Conservation (phyloP, 1,139 yeast genomes). For the Candida gigantensis region DNA sequence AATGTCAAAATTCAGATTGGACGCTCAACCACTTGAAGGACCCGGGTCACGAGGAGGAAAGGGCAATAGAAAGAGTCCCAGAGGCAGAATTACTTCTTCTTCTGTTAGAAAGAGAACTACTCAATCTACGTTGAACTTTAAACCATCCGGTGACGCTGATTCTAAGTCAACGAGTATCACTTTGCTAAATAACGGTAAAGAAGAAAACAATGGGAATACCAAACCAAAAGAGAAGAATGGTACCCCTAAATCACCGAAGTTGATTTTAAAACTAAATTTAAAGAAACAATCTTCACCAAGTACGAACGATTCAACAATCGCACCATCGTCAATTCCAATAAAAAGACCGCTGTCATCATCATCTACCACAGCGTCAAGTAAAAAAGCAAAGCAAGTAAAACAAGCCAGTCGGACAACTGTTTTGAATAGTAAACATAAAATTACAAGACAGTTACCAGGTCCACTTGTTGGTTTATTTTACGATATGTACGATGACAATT, state of each 20-base stretch:
- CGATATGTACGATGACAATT: slow-evolving; percentile 41
- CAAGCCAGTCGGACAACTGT: slow-evolving; percentile 36
- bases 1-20: slow-evolving; percentile 39
- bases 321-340: not conserved
- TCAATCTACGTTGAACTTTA: slow-evolving; percentile 21
- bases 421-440: slow-evolving; percentile 27
- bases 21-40: slow-evolving; percentile 40
- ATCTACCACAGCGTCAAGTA: slow-evolving; percentile 1
- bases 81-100: slow-evolving; percentile 31
- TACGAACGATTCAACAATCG: not conserved
- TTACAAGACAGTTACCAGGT: slow-evolving; percentile 41
- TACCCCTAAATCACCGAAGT: slow-evolving; percentile 7
- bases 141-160: slow-evolving; percentile 2
- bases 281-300: slow-evolving; percentile 5
- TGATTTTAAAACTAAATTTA: slow-evolving; percentile 7
- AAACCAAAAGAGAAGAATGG: not conserved
- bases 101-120: slow-evolving; percentile 21
- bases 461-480: slow-evolving; percentile 40
- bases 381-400: slow-evolving; percentile 5
- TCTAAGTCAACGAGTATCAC: not conserved
- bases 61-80: slow-evolving; percentile 22
- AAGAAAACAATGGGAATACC: slow-evolving; percentile 1
- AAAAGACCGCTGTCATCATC: not conserved
- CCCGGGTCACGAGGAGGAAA: slow-evolving; percentile 50
- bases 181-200: not conserved